Base-by-base conservation (phyloP, 495 filamentous ascomycete species). In the Neurospora tetrasperma region DNA sequence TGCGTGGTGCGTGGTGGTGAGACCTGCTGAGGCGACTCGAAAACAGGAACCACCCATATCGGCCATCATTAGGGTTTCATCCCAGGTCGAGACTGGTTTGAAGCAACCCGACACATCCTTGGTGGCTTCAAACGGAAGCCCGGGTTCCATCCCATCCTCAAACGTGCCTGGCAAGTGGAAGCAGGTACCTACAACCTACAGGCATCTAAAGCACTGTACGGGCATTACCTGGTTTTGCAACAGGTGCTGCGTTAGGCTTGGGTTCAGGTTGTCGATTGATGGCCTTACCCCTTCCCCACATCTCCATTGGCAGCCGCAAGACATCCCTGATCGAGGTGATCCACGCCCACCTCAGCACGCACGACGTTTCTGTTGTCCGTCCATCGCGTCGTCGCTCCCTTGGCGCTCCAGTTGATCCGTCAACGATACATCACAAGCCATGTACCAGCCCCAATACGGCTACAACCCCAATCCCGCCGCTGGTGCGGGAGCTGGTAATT, bases 391-490 rank as follows among this genome's bases (percentile, higher is more conserved):
- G 72, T 72, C 44, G 43, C 31, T 73, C 75, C 70, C 73, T 72
- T 74, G 70, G 59, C 44, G 71, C 74, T 73, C 73, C 70, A 73
- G 71, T 77, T 75, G 77, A 68, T 72, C 75, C 73, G 38, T 75
- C 40, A 70, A 72, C 73, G 70, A 73, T 70, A 59, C 46, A 70
- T 72, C 73, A 42, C 35, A 44, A 83, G 82, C 80, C 83, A 86
- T 86, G 85, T 86, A 86, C 78, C 80, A 81, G 74, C 76, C 80
- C 76, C 81, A 80, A 75, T 85, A 84, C 82, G 85, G 85, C 72
- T 84, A 82, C 54, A 66, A 66, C 79, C 81, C 80, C 75, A 85
- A 85, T 81, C 78, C 80, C 77, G 78, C 54, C 54, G 54, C 6
- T 66, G 54, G 54, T 35, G 27, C 54, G 54, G 54, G 54, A 66